Base-by-base conservation (phyloP, 306 rosid species). In the Vigna trinervia region DNA sequence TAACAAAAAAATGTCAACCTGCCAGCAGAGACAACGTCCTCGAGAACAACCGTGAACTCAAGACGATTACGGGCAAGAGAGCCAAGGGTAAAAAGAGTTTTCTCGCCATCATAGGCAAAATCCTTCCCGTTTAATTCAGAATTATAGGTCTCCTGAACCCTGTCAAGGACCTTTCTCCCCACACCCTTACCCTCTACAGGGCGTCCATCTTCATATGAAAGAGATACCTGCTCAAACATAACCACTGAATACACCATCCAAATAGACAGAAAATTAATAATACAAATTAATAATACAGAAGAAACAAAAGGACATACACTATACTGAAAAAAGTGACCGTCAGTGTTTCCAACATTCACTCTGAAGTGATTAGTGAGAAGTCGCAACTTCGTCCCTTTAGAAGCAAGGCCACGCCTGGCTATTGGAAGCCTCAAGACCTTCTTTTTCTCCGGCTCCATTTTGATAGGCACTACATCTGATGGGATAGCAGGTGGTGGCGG, bases 101-200 rank as follows among this genome's bases (percentile, higher is more conserved):
- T 92, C 9, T 92, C 99, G 0, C 99, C 99, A 36, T 96, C 99
- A 54, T 96, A 96, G 1, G 99, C 99, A 28, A 96, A 90, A 59
- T 89, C 85, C 76, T 92, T 96, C 19, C 95, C 97, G 23, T 86
- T 88, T 52, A 96, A 61, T 74, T 90, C 96, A 4, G 88, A 73
- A n/a, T 63, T 75, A 69, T 96, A 96, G 0, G 99, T 96, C 41
- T 91, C 92, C 59, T 92, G 92, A 19, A 96, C 91, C 75, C 83
- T 87, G 51, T 91, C 99, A 0, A 95, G 71, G 4, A 95, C 88
- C 34, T 82, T 90, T 57, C 99, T 85, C 14, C 98, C 99, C 4
- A 81, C 75, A 5, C 99, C 99, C 73, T 89, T 90, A 0, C 88
- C 97, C 36, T 95, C 99, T 12, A 92, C 92, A 53, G 97, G 96